Evolutionary conservation across 192 early-diverging fungal species (phyloP), one percentile per base, ranked within the genome.

Genomic region (Gigaspora rosea): DNA sequence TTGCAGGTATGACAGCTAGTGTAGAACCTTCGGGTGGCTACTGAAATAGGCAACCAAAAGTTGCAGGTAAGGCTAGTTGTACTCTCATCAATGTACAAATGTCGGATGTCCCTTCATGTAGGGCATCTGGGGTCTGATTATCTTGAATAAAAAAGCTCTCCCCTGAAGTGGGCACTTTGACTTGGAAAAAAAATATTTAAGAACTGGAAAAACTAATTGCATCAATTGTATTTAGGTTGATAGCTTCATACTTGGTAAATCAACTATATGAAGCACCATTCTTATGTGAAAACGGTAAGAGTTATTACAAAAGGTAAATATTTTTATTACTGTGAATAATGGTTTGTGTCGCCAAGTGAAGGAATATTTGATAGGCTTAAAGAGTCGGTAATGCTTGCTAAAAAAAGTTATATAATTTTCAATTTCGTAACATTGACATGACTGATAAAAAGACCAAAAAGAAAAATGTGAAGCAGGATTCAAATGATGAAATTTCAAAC

Each of bases 171-270:
- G n/a, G n/a, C n/a, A n/a, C n/a, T n/a, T n/a, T n/a, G n/a, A n/a
- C n/a, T n/a, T n/a, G n/a, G n/a, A n/a, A n/a, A n/a, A n/a, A n/a
- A n/a, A n/a, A n/a, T n/a, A n/a, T n/a, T n/a, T n/a, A n/a, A n/a
- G n/a, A n/a, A n/a, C n/a, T n/a, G 70, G 70, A 8, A 72, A 72
- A 27, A 72, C 54, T 3, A 72, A n/a, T n/a, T n/a, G n/a, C 70
- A 18, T 72, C 51, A 18, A 72, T 72, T 35, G 22, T 72, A 36
- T 74, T 62, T 62, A 74, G 73, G 33, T 46, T 41, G 20, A 12
- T 74, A 48, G 73, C 58, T 22, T 74, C 73, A 48, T 63, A 74
- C 49, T 49, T 74, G 10, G 32, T 1, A 22, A 62, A 62, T 49
- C n/a, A 57, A 71, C 27, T 36, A 15, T 32, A 56, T 18, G 56